Conservation (phyloP, 108 stramenopile species). For the Cyclotella kingstonii region DNA sequence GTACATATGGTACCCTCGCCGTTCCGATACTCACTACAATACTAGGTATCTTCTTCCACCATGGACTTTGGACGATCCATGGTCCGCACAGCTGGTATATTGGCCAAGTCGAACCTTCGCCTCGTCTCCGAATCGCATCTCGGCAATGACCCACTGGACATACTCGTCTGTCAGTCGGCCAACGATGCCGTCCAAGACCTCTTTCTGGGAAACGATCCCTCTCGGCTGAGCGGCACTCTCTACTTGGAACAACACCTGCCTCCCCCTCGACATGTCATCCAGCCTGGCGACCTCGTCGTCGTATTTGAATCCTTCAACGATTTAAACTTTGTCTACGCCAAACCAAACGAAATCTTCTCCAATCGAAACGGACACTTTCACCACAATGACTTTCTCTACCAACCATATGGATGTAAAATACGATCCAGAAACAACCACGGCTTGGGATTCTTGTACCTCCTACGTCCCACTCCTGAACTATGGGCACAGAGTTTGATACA, state of each 20-base stretch:
- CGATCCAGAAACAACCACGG: slow-evolving; percentile 74
- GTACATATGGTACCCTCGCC: too few species aligned
- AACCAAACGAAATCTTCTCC: slow-evolving; percentile 56
- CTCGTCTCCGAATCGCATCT: slow-evolving; percentile 28
- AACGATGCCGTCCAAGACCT: slow-evolving; percentile 73
- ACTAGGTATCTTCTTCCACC: too few species aligned
- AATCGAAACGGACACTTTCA: slow-evolving; percentile 89
- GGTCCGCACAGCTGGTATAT: slow-evolving; percentile 29
- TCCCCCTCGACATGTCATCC: slow-evolving; percentile 56
- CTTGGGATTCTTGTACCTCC: slow-evolving; percentile 72
- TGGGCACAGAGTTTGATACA: slow-evolving; percentile 84
- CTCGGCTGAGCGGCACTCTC: slow-evolving; percentile 46
- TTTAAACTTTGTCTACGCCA: slow-evolving; percentile 82
- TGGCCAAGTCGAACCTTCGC: slow-evolving; percentile 44
- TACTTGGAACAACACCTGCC: slow-evolving; percentile 61
- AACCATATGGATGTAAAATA: slow-evolving; percentile 83
- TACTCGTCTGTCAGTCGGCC: slow-evolving; percentile 43
- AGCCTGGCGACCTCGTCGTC: slow-evolving; percentile 64
- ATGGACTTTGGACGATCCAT: slow-evolving; percentile 46
- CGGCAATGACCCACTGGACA: slow-evolving; percentile 31
- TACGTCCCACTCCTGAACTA: slow-evolving; percentile 90
- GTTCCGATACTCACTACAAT: too few species aligned
- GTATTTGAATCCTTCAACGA: slow-evolving; percentile 84
- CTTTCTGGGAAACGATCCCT: slow-evolving; percentile 52
- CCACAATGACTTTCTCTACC: slow-evolving; percentile 88